Conservation (phyloP, 75 land plant species). For the Cryptomeria japonica region DNA sequence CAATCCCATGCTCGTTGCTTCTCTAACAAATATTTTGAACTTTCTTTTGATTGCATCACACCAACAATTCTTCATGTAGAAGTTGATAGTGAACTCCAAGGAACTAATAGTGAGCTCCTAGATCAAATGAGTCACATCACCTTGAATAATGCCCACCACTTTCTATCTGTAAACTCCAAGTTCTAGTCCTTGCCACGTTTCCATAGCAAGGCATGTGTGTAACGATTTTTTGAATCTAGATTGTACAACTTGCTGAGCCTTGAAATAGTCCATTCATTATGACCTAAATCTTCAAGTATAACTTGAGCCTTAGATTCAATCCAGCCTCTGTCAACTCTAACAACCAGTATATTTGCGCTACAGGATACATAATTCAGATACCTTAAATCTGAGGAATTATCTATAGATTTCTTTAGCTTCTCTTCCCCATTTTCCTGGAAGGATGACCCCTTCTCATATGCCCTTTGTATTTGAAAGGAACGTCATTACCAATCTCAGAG, state of each 20-base stretch:
- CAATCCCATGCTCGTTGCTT: too few species aligned
- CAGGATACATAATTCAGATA: slow-evolving; percentile 34
- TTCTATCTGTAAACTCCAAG: slow-evolving; percentile 81
- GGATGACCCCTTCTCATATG: slow-evolving; percentile 29
- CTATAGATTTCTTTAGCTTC: slow-evolving; percentile 20
- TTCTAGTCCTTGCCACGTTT: slow-evolving; percentile 90
- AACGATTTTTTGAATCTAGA: slow-evolving; percentile 60
- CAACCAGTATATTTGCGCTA: slow-evolving; percentile 61
- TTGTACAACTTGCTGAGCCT: slow-evolving; percentile 59
- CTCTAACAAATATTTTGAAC: too few species aligned
- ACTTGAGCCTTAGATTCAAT: slow-evolving; percentile 54
- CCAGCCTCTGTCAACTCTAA: slow-evolving; percentile 57
- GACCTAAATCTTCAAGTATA: slow-evolving; percentile 46
- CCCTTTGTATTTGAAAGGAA: slow-evolving; percentile 27
- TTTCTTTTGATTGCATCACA: too few species aligned
- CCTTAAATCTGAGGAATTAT: slow-evolving; percentile 25
- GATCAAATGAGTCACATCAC: too few species aligned
- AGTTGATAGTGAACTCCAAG: too few species aligned
- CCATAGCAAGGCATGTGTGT: slow-evolving; percentile 88
- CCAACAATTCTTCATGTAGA: slow-evolving; percentile 88
- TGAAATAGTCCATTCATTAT: slow-evolving; percentile 60
- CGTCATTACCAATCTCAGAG: slow-evolving; percentile 25
- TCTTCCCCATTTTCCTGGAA: slow-evolving; percentile 38
- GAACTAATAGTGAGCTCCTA: too few species aligned
- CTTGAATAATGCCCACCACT: slow-evolving; percentile 83